Conservation (phyloP, 2,329 filamentous ascomycete species). For the Aspergillus piperis region DNA sequence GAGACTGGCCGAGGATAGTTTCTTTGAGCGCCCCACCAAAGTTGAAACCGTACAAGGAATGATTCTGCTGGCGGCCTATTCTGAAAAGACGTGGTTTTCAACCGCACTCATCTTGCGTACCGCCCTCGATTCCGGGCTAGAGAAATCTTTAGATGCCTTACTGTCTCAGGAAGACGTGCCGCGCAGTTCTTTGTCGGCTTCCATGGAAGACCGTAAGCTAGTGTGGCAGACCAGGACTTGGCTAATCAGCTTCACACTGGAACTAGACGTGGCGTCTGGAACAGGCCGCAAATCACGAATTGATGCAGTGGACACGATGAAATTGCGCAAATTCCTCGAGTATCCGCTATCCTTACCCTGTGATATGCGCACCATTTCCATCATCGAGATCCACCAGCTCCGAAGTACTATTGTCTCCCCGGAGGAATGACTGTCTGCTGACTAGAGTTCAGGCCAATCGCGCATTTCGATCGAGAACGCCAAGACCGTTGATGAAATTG, state of each 20-base stretch:
- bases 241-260: constrained; percentile 38
- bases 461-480: constrained; percentile 34
- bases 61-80: constrained; percentile 39
- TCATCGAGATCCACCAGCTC: constrained; percentile 40
- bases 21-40: constrained; percentile 39
- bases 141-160: constrained; percentile 37
- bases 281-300: constrained; percentile 39
- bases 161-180: constrained; percentile 33
- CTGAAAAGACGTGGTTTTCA: constrained; percentile 41
- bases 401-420: constrained; percentile 26
- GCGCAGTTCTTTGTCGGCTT: constrained; percentile 36
- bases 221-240: constrained; percentile 40
- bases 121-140: constrained; percentile 36
- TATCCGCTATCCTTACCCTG: constrained; percentile 38
- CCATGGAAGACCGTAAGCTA: constrained; percentile 36
- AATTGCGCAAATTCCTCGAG: constrained; percentile 37
- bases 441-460: constrained; percentile 24
- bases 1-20: constrained; percentile 38
- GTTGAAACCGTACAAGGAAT: constrained; percentile 41
- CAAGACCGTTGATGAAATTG: constrained; percentile 27
- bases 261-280: constrained; percentile 38
- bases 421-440: background rate
- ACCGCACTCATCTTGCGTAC: constrained; percentile 39
- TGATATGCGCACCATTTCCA: constrained; percentile 38
- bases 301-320: constrained; percentile 35